Evolutionary conservation across 208 protist genomes (phyloP).

Genomic region (Trichomonas vaginalis): DNA sequence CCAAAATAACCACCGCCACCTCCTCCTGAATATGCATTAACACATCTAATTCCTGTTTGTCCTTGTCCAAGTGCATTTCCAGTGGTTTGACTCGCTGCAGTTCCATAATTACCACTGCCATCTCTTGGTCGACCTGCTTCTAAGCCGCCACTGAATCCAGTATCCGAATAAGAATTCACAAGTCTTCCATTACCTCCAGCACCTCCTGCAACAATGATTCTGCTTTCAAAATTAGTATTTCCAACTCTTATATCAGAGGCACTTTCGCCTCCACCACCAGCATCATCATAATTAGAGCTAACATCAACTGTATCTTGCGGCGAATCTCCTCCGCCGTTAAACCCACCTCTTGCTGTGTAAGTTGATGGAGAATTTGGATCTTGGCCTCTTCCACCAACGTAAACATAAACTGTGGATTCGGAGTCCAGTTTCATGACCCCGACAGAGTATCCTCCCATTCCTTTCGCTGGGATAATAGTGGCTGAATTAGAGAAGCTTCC

Average conservation of each 20-base stretch:
- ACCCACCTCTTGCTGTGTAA: background rate
- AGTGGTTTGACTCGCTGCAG: background rate
- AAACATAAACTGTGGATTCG: too few relatives aligned
- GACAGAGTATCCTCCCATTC: background rate
- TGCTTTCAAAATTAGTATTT: background rate
- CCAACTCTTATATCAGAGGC: too few relatives aligned
- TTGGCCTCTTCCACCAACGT: background rate
- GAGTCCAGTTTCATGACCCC: background rate
- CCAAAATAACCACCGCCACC: background rate
- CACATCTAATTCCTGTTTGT: background rate
- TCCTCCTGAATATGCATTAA: background rate
- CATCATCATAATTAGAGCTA: background rate
- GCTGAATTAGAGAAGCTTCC: background rate
- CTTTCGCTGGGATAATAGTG: background rate
- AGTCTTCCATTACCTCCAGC: background rate
- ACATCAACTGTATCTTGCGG: background rate
- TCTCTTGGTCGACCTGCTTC: background rate
- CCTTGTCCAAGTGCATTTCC: background rate
- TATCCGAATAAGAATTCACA: background rate
- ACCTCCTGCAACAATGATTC: background rate
- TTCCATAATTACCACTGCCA: background rate
- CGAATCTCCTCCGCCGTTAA: background rate
- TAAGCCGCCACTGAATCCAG: background rate
- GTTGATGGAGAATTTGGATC: background rate
- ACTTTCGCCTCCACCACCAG: background rate